Evolutionary conservation across 2,329 filamentous ascomycete genomes (phyloP).

Genomic region (Diaporthe humulicola): DNA sequence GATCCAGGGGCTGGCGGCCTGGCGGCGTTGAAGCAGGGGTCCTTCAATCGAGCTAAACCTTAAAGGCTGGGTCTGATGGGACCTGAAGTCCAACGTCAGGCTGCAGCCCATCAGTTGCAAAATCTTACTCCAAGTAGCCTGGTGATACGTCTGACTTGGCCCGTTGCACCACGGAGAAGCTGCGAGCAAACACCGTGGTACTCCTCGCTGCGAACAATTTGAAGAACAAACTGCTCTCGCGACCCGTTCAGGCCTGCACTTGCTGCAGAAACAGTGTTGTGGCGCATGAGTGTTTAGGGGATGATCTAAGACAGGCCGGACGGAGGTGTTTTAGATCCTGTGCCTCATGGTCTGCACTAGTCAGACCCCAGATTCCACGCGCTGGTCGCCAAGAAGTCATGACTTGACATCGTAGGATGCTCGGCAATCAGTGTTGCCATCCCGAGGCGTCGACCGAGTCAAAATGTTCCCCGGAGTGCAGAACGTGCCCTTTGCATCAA

Average conservation of each 20-base stretch:
- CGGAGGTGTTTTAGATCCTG: conserved; percentile 31
- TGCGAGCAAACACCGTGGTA: not conserved
- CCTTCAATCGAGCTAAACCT: conserved; percentile 21
- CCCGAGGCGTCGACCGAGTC: conserved; percentile 9
- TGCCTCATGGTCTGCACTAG: conserved; percentile 18
- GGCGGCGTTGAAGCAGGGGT: conserved; percentile 6
- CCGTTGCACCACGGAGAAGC: not conserved
- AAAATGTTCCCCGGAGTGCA: not conserved
- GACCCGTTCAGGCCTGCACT: not conserved
- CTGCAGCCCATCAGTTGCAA: conserved; percentile 6
- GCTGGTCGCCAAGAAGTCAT: conserved; percentile 15
- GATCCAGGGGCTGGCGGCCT: conserved; percentile 23
- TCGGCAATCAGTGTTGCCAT: not conserved
- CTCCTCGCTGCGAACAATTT: not conserved
- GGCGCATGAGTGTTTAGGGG: conserved; percentile 23
- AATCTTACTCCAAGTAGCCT: not conserved
- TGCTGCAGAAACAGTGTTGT: not conserved
- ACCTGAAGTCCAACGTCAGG: not conserved
- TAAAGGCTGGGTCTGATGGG: conserved; percentile 20
- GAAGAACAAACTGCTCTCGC: not conserved
- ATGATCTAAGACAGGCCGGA: conserved; percentile 7
- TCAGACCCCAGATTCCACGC: conserved; percentile 9
- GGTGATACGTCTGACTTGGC: not conserved
- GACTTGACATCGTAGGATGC: not conserved
- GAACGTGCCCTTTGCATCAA: not conserved